Evolutionary conservation across 1,284 basidiomycete species (phyloP).

Genomic region (Phellinidium pouzarii): DNA sequence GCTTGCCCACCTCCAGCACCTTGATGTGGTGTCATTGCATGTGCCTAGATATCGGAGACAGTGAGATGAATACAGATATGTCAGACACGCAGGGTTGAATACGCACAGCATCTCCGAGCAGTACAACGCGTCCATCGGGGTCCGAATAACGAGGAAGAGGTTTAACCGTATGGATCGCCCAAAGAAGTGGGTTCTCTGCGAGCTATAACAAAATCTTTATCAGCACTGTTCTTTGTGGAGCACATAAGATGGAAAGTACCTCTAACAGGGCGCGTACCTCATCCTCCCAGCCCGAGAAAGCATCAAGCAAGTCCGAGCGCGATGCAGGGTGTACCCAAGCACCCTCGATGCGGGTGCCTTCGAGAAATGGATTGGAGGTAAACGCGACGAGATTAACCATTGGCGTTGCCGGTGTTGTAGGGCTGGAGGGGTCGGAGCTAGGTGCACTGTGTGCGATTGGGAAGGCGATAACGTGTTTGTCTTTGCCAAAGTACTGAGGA

Average conservation of each 20-base stretch:
- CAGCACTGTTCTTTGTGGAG: too few species aligned
- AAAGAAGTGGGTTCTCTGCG: conserved; percentile 25
- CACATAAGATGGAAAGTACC: neutral
- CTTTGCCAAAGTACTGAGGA: conserved; percentile 14
- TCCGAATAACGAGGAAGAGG: conserved; percentile 32
- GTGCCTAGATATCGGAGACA: conserved; percentile 33
- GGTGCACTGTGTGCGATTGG: conserved; percentile 4
- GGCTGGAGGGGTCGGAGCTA: neutral
- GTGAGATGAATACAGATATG: neutral
- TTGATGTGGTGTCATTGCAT: conserved; percentile 49
- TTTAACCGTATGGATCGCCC: conserved; percentile 43
- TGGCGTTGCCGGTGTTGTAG: conserved; percentile 12
- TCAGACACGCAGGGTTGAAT: neutral
- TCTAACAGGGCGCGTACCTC: conserved; percentile 24
- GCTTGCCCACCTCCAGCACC: conserved; percentile 51
- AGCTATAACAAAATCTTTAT: neutral
- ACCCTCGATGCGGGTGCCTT: conserved; percentile 22
- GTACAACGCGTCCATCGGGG: conserved; percentile 34
- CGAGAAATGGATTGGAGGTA: conserved; percentile 18
- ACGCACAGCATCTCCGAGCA: conserved; percentile 46
- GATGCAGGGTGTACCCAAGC: conserved; percentile 23
- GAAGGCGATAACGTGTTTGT: conserved; percentile 14
- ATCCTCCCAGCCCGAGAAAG: conserved; percentile 25
- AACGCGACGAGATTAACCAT: conserved; percentile 25
- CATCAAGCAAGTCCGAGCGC: conserved; percentile 20